Evolutionary conservation across 768 basidiomycete genomes (phyloP).

Genomic region (Suillus weaverae): DNA sequence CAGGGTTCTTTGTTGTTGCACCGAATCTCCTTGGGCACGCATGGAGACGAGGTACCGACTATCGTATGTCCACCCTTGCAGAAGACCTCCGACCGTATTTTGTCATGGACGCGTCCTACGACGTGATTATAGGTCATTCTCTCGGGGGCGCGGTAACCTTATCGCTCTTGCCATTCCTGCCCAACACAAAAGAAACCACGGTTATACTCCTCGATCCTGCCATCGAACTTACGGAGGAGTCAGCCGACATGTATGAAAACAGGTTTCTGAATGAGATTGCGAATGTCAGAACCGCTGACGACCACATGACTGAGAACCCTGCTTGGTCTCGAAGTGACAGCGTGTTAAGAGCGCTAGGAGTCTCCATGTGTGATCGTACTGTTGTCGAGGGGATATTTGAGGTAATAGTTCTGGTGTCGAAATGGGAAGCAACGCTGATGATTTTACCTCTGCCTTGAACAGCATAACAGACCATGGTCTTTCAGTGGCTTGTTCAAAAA

Average conservation of each 20-base stretch:
- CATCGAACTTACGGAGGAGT: background rate
- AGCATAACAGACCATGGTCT: background rate
- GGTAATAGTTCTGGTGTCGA: background rate
- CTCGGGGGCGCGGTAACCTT: background rate
- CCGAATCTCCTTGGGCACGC: constrained; percentile 1
- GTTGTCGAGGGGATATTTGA: background rate
- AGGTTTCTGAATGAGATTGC: background rate
- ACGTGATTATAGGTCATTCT: background rate
- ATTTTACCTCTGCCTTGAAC: background rate
- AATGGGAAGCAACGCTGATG: background rate
- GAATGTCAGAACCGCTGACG: background rate
- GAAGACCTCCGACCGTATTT: background rate
- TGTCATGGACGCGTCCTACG: background rate
- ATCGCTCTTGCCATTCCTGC: background rate
- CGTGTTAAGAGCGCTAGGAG: background rate
- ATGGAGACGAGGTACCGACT: background rate
- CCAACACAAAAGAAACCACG: background rate
- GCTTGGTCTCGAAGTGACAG: background rate
- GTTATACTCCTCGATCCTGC: background rate
- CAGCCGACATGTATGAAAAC: background rate
- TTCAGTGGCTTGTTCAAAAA: background rate
- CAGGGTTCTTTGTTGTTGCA: background rate
- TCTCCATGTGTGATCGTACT: background rate
- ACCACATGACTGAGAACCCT: background rate
- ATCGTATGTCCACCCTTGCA: background rate